phyloP scores from a whole-genome alignment of 148 eudicot species.

The Vaccinium macrocarpon region DNA sequence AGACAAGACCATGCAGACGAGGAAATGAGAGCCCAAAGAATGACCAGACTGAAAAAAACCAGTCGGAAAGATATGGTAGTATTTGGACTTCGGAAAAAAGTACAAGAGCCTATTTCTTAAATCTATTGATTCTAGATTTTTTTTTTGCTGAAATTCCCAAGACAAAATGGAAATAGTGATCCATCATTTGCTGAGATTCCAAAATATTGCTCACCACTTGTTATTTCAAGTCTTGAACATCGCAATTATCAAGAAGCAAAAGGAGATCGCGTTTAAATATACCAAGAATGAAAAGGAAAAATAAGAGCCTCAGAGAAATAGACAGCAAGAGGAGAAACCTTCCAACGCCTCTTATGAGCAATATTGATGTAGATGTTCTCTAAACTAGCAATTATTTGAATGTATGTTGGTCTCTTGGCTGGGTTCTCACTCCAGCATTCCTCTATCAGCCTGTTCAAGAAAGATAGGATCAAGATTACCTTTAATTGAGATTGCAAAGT shows the following conservation, averaged over 20 bases:
- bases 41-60: neutral
- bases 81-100: neutral
- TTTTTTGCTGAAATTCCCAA: neutral
- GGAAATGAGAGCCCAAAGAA: neutral
- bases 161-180: neutral
- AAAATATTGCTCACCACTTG: neutral
- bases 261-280: neutral
- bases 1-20: neutral
- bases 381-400: constrained; percentile 61
- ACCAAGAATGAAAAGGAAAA: neutral
- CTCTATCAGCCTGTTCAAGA: constrained; percentile 67
- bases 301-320: constrained; percentile 1
- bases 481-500: neutral
- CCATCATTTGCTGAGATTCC: neutral
- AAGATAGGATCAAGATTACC: neutral
- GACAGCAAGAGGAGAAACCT: constrained; percentile 34
- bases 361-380: constrained; percentile 53
- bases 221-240: neutral
- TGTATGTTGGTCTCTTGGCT: constrained; percentile 68
- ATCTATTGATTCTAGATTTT: neutral
- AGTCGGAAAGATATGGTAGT: neutral
- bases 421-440: constrained; percentile 85
- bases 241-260: neutral
- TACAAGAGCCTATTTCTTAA: neutral
- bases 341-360: constrained; percentile 68